Percentiles rank a stretch among this genome's conserved stretches.
These are phyloP conservation scores for Sphaerobolus stellatus DNA, from an alignment of 1,284 basidiomycete genomes.

Conservation along the genomic window DNA sequence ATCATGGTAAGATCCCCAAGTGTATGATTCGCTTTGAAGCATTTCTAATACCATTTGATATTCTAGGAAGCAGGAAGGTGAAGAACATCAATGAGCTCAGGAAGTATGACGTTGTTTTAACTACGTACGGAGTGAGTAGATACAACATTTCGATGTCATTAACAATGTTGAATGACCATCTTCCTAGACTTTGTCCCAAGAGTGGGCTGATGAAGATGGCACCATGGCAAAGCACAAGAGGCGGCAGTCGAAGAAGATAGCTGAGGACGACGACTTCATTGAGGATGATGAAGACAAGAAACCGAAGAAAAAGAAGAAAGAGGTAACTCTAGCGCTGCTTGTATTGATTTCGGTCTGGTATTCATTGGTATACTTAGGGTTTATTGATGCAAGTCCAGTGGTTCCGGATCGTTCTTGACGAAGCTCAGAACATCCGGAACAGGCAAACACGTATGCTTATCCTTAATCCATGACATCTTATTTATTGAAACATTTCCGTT, in stretches of 20 bases:
- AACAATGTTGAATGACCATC: background rate
- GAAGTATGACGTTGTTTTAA: conserved; percentile 57
- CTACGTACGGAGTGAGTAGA: conserved; percentile 49
- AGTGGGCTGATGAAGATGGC: conserved; percentile 54
- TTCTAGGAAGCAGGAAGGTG: conserved; percentile 42
- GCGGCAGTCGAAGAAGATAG: conserved; percentile 40
- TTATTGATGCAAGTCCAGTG: conserved; percentile 34
- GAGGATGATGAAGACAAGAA: conserved; percentile 38
- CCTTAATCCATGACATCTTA: background rate
- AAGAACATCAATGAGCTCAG: conserved; percentile 43
- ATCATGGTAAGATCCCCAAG: conserved; percentile 51
- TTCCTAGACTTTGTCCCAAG: conserved; percentile 49
- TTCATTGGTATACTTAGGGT: conserved; percentile 6
- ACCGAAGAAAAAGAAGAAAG: conserved; percentile 32
- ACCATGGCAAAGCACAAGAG: conserved; percentile 41
- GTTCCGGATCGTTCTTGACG: conserved; percentile 54
- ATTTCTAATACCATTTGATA: background rate
- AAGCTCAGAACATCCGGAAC: conserved; percentile 57
- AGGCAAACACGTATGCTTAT: conserved; percentile 43
- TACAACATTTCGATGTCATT: background rate
- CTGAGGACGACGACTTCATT: conserved; percentile 39
- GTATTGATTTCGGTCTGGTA: background rate
- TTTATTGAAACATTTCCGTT: conserved; percentile 4
- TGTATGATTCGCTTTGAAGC: background rate
- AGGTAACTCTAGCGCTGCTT: conserved; percentile 17